Conservation (phyloP, 1,284 basidiomycete genomes). For the Irpex sp. region DNA sequence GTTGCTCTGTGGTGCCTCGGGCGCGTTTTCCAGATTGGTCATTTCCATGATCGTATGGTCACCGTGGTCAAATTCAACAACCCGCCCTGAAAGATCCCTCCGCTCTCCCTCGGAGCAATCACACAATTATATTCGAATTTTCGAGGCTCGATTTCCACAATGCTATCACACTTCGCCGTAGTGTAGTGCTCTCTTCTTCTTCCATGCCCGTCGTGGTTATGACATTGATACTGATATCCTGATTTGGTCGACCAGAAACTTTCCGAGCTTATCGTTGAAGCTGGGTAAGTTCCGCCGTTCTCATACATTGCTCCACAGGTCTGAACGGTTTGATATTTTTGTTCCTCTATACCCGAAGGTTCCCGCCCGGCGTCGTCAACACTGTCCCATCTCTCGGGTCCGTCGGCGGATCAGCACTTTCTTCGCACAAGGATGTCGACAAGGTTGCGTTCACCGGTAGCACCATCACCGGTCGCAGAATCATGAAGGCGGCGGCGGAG, state of each 20-base stretch:
- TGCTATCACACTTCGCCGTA: too few species aligned
- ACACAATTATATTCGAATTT: too few species aligned
- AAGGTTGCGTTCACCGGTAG: constrained; percentile 85
- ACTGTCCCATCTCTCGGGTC: constrained; percentile 80
- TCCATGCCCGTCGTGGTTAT: not conserved
- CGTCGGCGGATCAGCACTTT: constrained; percentile 82
- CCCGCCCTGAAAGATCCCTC: too few species aligned
- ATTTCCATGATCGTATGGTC: too few species aligned
- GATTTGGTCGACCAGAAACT: constrained; percentile 52
- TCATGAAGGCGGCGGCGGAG: constrained; percentile 91
- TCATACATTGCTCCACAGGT: constrained; percentile 1
- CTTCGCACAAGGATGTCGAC: constrained; percentile 76
- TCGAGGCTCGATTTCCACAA: too few species aligned
- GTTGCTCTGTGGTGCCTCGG: too few species aligned
- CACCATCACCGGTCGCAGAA: constrained; percentile 86
- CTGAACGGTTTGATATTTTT: not conserved
- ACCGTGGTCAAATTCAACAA: too few species aligned
- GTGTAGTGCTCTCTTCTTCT: not conserved
- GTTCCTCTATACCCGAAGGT: constrained; percentile 40
- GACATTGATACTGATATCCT: not conserved
- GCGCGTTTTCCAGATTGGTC: too few species aligned
- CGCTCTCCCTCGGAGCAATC: too few species aligned
- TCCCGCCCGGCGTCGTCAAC: constrained; percentile 93
- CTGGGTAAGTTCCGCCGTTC: constrained; percentile 48
- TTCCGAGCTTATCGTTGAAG: constrained; percentile 75